phyloP scores from a whole-genome alignment of 345 rosid species.

The Eucalyptus cloeziana region DNA sequence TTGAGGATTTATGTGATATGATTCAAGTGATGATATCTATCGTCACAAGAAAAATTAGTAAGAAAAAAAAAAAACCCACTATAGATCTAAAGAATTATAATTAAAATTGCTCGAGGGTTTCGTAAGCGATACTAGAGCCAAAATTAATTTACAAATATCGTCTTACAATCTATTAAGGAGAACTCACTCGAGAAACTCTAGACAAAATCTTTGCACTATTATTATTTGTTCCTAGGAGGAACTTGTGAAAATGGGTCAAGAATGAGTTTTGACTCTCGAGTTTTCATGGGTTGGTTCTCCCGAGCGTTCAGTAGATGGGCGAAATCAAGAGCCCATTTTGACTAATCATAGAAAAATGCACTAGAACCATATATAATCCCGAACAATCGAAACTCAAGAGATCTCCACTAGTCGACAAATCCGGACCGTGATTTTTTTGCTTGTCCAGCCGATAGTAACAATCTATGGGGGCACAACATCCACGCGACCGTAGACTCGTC shows the following conservation, averaged over 20 bases:
- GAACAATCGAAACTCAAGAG: background rate
- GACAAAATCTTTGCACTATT: background rate
- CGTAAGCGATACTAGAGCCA: background rate
- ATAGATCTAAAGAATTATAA: background rate
- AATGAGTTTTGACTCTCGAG: background rate
- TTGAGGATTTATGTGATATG: background rate
- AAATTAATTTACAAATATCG: background rate
- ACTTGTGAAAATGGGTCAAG: fast-evolving
- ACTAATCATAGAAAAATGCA: background rate
- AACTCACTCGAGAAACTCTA: background rate
- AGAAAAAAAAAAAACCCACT: background rate
- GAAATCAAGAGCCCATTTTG: background rate
- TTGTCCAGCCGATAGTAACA: background rate
- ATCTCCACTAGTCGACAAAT: background rate
- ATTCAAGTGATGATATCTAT: background rate
- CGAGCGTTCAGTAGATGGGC: background rate
- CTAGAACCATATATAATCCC: background rate
- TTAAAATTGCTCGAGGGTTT: background rate
- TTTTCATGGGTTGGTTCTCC: background rate
- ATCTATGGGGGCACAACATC: background rate
- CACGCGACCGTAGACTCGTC: background rate
- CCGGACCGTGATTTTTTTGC: background rate
- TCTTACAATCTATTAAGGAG: background rate
- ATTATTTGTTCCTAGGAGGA: background rate
- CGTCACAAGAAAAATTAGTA: fast-evolving